These are phyloP conservation scores for Psidium guajava DNA, from an alignment of 345 rosid genomes.

Conservation along the genomic window DNA sequence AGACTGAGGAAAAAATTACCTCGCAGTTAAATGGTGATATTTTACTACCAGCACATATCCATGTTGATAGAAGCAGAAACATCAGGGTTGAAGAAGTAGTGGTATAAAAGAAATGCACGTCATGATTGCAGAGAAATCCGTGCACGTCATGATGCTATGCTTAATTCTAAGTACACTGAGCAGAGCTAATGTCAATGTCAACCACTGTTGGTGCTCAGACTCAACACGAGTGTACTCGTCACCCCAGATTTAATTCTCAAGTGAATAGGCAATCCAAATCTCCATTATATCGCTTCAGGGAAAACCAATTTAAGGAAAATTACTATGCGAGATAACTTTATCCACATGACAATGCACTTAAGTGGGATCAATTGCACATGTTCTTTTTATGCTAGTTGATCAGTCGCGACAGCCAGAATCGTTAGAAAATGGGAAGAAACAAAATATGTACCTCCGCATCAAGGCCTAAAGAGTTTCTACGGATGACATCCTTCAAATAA, in stretches of 20 bases:
- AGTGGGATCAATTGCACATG: not conserved
- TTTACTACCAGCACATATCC: not conserved
- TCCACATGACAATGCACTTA: not conserved
- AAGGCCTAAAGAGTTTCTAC: slow-evolving; percentile 78
- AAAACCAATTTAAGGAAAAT: not conserved
- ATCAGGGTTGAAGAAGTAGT: not conserved
- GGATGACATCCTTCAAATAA: slow-evolving; percentile 77
- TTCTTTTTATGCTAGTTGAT: not conserved
- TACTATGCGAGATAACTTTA: not conserved
- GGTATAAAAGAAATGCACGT: not conserved
- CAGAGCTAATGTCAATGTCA: not conserved
- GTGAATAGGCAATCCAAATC: not conserved
- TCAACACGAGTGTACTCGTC: not conserved
- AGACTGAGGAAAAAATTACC: not conserved
- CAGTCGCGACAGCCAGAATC: not conserved
- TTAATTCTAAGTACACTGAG: not conserved
- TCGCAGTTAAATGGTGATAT: not conserved
- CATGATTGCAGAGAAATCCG: not conserved
- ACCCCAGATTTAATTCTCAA: not conserved
- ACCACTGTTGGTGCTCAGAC: not conserved
- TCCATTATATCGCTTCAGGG: not conserved
- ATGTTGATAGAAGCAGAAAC: not conserved
- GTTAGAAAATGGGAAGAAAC: not conserved
- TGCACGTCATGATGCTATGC: too few species aligned
- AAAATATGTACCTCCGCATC: slow-evolving; percentile 64